Percentiles rank a stretch among this genome's conserved stretches.
Evolutionary conservation across 1,284 basidiomycete species (phyloP).

Genomic region (Xerocomus amazonicus): DNA sequence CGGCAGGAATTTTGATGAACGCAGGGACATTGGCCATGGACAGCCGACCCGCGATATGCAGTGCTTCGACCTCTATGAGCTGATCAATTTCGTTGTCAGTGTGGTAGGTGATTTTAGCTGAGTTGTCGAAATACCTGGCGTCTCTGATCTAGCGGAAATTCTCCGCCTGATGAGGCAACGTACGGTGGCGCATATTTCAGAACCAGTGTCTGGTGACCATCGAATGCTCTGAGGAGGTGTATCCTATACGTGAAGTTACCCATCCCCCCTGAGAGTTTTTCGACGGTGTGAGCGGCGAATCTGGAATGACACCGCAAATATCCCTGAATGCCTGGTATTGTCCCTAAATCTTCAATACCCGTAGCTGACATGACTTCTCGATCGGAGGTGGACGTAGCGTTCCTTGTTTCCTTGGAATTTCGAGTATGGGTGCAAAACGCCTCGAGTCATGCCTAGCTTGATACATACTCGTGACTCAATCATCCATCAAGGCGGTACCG

Average conservation of each 20-base stretch:
- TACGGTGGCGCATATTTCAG: slow-evolving; percentile 56
- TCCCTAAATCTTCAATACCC: slow-evolving; percentile 32
- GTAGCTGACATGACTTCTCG: slow-evolving; percentile 14
- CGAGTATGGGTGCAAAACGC: neutral
- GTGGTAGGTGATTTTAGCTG: neutral
- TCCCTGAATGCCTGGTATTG: slow-evolving; percentile 32
- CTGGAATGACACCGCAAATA: slow-evolving; percentile 38
- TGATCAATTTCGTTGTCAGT: slow-evolving; percentile 20
- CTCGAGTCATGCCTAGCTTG: too few relatives aligned
- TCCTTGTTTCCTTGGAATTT: slow-evolving; percentile 4
- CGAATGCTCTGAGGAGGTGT: slow-evolving; percentile 36
- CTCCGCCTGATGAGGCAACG: slow-evolving; percentile 18
- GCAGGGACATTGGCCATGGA: slow-evolving; percentile 27
- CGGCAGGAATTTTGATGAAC: slow-evolving; percentile 44
- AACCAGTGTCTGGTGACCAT: slow-evolving; percentile 43
- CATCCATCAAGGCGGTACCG: slow-evolving; percentile 14
- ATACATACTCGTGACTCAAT: slow-evolving; percentile 5
- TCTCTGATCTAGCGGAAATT: slow-evolving; percentile 40
- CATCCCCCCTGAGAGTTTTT: slow-evolving; percentile 45
- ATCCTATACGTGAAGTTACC: slow-evolving; percentile 56
- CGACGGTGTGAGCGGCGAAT: slow-evolving; percentile 37
- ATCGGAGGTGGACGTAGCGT: neutral
- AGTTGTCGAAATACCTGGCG: slow-evolving; percentile 46
- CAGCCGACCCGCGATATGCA: slow-evolving; percentile 38
- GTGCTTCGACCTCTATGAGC: slow-evolving; percentile 50